Evolutionary conservation across 768 basidiomycete species (phyloP).

Genomic region (Coprinopsis marcescibilis): DNA sequence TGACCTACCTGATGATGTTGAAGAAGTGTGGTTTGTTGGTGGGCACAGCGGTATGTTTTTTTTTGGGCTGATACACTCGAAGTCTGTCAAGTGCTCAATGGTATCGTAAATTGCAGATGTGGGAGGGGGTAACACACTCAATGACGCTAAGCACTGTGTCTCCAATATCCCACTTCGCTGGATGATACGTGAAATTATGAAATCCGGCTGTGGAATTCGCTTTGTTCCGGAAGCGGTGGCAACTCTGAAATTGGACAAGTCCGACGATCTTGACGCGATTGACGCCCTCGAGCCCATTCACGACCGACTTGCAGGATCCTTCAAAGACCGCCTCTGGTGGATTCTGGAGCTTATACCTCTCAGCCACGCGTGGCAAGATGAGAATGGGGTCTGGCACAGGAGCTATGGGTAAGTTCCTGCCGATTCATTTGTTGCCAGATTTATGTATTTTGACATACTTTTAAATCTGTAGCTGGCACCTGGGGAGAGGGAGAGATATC

Average conservation of each 20-base stretch:
- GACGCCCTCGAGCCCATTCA: conserved; percentile 48
- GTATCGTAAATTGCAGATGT: conserved; percentile 43
- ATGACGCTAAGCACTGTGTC: conserved; percentile 39
- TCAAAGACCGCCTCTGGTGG: conserved; percentile 50
- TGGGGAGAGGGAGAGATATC: conserved; percentile 55
- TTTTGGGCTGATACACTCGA: neutral
- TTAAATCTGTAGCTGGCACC: conserved; percentile 36
- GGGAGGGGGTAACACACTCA: conserved; percentile 55
- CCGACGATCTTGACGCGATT: conserved; percentile 20
- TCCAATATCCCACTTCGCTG: conserved; percentile 63
- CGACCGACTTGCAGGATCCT: conserved; percentile 40
- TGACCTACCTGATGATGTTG: conserved; percentile 36
- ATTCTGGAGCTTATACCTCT: conserved; percentile 63
- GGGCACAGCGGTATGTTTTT: conserved; percentile 55
- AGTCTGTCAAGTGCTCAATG: neutral
- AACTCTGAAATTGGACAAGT: conserved; percentile 6
- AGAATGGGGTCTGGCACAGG: conserved; percentile 45
- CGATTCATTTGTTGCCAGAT: neutral
- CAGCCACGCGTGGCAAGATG: conserved; percentile 51
- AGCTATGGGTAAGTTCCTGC: conserved; percentile 43
- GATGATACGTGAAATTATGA: conserved; percentile 69
- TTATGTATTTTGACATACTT: neutral
- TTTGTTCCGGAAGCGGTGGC: conserved; percentile 48
- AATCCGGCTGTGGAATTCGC: conserved; percentile 50
- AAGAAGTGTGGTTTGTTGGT: conserved; percentile 80